Evolutionary conservation across 306 rosid species (phyloP).

Genomic region (Casuarina cunninghamiana): DNA sequence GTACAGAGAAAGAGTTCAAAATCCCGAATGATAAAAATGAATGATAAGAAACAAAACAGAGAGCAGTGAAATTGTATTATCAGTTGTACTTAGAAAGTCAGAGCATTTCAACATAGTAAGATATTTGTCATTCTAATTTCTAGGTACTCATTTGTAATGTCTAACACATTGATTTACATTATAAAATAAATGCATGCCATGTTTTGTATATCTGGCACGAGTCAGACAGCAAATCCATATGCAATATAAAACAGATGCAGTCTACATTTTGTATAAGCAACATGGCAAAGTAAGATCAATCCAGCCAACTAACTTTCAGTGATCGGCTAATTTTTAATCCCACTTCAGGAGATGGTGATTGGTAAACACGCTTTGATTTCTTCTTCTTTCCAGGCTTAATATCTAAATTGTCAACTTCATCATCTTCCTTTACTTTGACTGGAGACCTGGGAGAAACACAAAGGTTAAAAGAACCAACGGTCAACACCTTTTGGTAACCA

Average conservation of each 20-base stretch:
- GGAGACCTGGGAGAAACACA: conserved; percentile 61
- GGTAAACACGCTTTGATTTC: conserved; percentile 90
- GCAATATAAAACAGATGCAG: background rate
- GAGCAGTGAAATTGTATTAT: background rate
- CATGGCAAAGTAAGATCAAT: conserved; percentile 29
- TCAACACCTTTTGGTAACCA: conserved; percentile 10
- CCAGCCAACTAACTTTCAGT: conserved; percentile 75
- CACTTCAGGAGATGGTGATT: conserved; percentile 85
- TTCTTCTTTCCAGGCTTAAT: conserved; percentile 70
- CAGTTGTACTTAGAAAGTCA: background rate
- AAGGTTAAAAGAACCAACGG: background rate
- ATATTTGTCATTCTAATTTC: background rate
- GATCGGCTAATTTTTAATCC: conserved; percentile 94
- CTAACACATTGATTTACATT: background rate
- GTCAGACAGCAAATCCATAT: background rate
- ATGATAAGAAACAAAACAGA: background rate
- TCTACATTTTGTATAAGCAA: background rate
- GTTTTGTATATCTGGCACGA: background rate
- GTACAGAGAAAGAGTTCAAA: background rate
- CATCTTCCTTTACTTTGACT: conserved; percentile 81
- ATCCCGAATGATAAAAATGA: background rate
- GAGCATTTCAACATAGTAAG: conserved; percentile 1
- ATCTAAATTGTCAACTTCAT: conserved; percentile 89
- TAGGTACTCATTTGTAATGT: background rate
- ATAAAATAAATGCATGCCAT: background rate